Evolutionary conservation across 2,329 filamentous ascomycete genomes (phyloP), one percentile per base, ranked within the genome.

Genomic region (Aureobasidium pullulans): DNA sequence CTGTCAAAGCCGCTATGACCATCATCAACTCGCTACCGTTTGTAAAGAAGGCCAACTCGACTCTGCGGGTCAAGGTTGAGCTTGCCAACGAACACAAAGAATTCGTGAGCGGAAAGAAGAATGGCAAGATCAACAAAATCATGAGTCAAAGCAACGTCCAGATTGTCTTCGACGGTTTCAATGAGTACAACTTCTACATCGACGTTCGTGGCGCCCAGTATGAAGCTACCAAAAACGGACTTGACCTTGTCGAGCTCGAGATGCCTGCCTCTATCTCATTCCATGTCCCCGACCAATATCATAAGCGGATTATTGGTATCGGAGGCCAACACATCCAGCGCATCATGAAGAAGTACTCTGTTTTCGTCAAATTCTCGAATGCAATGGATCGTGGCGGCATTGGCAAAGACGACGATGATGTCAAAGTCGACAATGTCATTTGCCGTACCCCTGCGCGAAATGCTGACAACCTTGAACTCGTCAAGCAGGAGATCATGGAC

Each of bases 121-220:
- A 99, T 68, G 94, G 94, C 75, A 99, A 99, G 78, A 99, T 99
- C 75, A 99, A 99, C 81, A 99, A 99, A 81, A 99, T 99, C 69
- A 99, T 99, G 94, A 94, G 93, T 28, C 93, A 97, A 75, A 96
- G 92, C 81, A 96, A 95, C 67, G 94, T 99, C 11, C 94, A 99
- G 75, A 97, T 99, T 69, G 93, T 99, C 64, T 99, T 99, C 66
- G 94, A 99, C 71, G 92, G 91, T 63, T 99, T 97, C 79, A 96
- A 96, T 74, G 94, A 99, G 77, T 99, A 97, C 81, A 97, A 99
- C 75, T 99, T 99, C 80, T 96, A 97, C 75, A 99, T 99, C 65
- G 94, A 99, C 70, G 93, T 99, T 59, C 92, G 94, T 71, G 92
- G 90, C 47, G 86, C 86, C 59, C 88, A 89, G 66, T 97, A 96